Percentiles rank a stretch among this genome's conserved stretches.
phyloP scores from a whole-genome alignment of 2,329 filamentous ascomycete species.

The Xylariaceae sp. region DNA sequence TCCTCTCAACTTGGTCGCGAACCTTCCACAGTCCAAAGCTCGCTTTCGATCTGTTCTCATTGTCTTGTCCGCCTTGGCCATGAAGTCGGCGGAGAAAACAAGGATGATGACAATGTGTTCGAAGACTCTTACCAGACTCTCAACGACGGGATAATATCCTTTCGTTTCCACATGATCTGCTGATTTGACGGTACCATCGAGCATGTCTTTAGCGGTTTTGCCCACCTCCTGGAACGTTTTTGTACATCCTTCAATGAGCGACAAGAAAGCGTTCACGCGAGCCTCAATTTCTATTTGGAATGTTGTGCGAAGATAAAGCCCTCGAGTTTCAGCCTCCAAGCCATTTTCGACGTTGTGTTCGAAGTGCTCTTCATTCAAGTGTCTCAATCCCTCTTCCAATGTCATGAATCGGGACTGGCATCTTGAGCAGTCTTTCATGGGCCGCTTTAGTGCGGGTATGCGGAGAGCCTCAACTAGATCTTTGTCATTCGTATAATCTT shows the following conservation, averaged over 20 bases:
- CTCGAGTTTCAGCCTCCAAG: not conserved
- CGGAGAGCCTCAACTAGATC: not conserved
- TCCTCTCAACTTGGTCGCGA: not conserved
- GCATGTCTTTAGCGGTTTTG: conserved; percentile 1
- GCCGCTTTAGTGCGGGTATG: not conserved
- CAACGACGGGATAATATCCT: conserved; percentile 7
- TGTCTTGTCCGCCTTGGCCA: not conserved
- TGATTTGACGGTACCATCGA: not conserved
- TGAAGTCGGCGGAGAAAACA: not conserved
- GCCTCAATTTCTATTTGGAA: conserved; percentile 4
- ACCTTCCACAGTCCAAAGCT: not conserved
- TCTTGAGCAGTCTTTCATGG: conserved; percentile 1
- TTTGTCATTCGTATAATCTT: conserved; percentile 1
- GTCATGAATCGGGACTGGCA: conserved; percentile 1
- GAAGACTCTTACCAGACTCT: conserved; percentile 11
- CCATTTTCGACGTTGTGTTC: not conserved
- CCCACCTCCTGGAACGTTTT: not conserved
- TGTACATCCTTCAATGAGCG: not conserved
- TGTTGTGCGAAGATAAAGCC: conserved; percentile 3
- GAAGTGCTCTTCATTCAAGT: conserved; percentile 6
- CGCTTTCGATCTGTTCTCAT: not conserved
- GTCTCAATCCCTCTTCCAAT: not conserved
- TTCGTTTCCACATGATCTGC: not conserved
- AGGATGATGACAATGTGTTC: conserved; percentile 5
- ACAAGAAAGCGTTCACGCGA: conserved; percentile 5